Conservation (phyloP, 805 yeast genomes). For the Schwanniomyces pseudopolymorphus region DNA sequence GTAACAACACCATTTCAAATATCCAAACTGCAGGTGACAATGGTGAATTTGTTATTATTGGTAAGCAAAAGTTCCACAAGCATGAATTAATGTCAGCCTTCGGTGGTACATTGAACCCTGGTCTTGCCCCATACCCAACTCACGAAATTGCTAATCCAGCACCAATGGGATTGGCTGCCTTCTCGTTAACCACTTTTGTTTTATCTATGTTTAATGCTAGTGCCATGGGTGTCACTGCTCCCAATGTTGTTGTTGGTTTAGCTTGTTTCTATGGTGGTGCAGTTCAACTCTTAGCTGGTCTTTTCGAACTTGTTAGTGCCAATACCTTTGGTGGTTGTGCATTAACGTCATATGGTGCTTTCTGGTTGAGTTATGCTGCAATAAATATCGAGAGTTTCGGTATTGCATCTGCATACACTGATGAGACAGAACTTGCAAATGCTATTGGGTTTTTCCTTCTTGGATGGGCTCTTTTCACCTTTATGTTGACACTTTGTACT, state of each 20-base stretch:
- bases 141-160: constrained; percentile 68
- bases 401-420: constrained; percentile 30
- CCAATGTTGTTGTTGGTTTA: constrained; percentile 57
- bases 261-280: constrained; percentile 68
- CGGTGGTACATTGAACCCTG: constrained; percentile 40
- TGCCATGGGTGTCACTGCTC: constrained; percentile 53
- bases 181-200: constrained; percentile 64
- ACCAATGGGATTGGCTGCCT: constrained; percentile 64
- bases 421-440: constrained; percentile 21
- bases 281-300: constrained; percentile 61
- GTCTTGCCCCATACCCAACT: constrained; percentile 40
- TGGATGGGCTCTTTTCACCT: constrained; percentile 43
- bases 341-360: constrained; percentile 50
- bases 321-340: constrained; percentile 75
- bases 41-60: constrained; percentile 34
- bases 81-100: constrained; percentile 42
- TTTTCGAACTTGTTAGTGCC: constrained; percentile 65
- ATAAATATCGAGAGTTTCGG: constrained; percentile 31
- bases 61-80: constrained; percentile 31
- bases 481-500: constrained; percentile 33
- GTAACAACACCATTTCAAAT: constrained; percentile 8
- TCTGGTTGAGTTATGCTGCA: constrained; percentile 37
- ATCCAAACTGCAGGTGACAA: constrained; percentile 35
- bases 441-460: constrained; percentile 38
- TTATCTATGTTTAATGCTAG: constrained; percentile 55